A percentile compares a stretch with the other conserved stretches of the same genome.
Conservation (phyloP, 441 rosid genomes). For the Eruca vesicaria region DNA sequence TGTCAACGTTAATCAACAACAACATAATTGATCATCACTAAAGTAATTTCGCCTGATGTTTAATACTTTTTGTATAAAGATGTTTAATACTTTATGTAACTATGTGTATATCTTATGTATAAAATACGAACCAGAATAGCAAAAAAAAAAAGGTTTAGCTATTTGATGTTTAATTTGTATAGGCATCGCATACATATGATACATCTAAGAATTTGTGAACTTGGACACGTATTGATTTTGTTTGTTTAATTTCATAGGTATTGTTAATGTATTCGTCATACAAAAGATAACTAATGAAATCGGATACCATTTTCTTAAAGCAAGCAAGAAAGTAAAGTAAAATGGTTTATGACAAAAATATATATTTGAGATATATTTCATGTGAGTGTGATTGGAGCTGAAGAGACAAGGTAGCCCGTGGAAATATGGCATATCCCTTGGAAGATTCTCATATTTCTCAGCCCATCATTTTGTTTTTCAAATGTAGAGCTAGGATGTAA, state of each 20-base stretch:
- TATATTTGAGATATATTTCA: too few relatives aligned
- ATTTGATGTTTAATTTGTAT: background rate
- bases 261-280: background rate
- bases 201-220: background rate
- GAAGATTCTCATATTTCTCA: slow-evolving; percentile 25
- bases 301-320: slow-evolving; percentile 7
- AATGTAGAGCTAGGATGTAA: too few relatives aligned
- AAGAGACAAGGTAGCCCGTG: too few relatives aligned
- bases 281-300: background rate
- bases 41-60: background rate
- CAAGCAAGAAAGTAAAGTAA: slow-evolving; percentile 18
- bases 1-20: background rate
- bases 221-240: background rate
- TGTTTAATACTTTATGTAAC: background rate
- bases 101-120: background rate
- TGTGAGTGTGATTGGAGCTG: too few relatives aligned
- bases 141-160: background rate
- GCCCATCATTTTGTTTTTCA: background rate
- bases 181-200: slow-evolving; percentile 4
- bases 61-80: background rate
- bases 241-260: background rate
- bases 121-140: background rate
- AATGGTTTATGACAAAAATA: background rate
- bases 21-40: background rate
- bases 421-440: slow-evolving; percentile 29